Conservation (phyloP, 192 early-diverging fungal species). For the Chytriomyces sp. region DNA sequence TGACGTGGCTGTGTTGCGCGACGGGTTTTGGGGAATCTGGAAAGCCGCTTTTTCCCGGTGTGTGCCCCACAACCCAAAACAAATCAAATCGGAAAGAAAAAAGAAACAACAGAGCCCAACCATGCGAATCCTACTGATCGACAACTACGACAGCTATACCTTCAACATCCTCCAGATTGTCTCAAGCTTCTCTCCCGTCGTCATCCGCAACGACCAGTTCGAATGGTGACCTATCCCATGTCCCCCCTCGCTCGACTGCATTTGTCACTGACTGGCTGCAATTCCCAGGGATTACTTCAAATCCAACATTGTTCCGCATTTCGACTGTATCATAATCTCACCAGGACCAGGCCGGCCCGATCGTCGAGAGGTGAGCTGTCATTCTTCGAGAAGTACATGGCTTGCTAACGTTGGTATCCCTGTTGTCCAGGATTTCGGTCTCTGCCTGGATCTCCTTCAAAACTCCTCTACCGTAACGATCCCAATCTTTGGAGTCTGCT, state of each 20-base stretch:
- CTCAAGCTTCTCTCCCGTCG: constrained; percentile 61
- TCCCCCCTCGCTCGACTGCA: neutral
- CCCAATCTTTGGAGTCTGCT: constrained; percentile 90
- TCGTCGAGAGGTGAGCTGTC: constrained; percentile 45
- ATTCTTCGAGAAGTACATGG: neutral
- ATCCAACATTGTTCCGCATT: constrained; percentile 71
- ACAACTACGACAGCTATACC: constrained; percentile 98
- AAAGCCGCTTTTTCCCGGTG: no score
- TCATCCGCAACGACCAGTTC: constrained; percentile 94
- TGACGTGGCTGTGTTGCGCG: no score
- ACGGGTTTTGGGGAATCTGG: no score
- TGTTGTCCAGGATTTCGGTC: constrained; percentile 74
- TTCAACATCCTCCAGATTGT: constrained; percentile 88
- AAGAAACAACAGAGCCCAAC: no score
- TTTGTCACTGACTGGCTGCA: neutral
- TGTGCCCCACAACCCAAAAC: no score
- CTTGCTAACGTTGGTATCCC: neutral
- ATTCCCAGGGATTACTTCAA: constrained; percentile 57
- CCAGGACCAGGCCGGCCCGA: constrained; percentile 92
- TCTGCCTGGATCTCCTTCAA: constrained; percentile 66
- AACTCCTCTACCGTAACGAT: constrained; percentile 37
- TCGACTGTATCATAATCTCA: constrained; percentile 90
- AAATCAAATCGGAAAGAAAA: no score
- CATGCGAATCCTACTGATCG: constrained; percentile 77
- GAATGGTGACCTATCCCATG: constrained; percentile 61